Evolutionary conservation across 1,284 basidiomycete genomes (phyloP).

Genomic region (Heterobasidion occidentale): DNA sequence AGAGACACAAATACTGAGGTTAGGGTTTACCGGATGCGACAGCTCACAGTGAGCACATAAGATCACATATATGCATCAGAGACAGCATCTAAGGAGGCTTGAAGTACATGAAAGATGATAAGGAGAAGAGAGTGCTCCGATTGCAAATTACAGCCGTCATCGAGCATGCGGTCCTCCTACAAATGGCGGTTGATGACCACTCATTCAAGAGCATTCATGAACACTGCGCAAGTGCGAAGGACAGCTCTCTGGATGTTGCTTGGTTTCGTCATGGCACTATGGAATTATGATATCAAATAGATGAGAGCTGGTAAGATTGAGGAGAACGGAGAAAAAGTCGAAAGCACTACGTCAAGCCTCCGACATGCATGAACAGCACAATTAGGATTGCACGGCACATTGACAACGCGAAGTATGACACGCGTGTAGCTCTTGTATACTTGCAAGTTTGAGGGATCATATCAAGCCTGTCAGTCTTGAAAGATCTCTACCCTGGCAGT

Average conservation of each 20-base stretch:
- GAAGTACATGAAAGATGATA: not conserved
- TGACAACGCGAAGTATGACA: too few relatives aligned
- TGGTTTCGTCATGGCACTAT: constrained; percentile 24
- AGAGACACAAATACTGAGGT: not conserved
- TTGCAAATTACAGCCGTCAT: constrained; percentile 37
- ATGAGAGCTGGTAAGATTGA: too few relatives aligned
- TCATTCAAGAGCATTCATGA: constrained; percentile 11
- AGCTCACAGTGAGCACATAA: not conserved
- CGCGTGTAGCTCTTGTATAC: too few relatives aligned
- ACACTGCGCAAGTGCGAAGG: constrained; percentile 15
- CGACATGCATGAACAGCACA: too few relatives aligned
- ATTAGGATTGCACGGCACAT: too few relatives aligned
- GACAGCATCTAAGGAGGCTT: not conserved
- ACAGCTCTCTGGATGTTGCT: constrained; percentile 23
- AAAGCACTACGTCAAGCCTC: too few relatives aligned
- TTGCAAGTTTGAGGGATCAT: too few relatives aligned
- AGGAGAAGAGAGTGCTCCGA: constrained; percentile 21
- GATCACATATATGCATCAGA: not conserved
- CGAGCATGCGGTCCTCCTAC: constrained; percentile 14
- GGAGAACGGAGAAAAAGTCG: too few relatives aligned
- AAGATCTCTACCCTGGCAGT: too few relatives aligned
- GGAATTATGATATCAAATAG: too few relatives aligned
- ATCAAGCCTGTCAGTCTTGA: too few relatives aligned
- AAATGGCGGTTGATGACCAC: constrained; percentile 18
- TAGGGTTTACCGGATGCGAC: not conserved